Percentiles rank a stretch among this genome's conserved stretches.
These are phyloP conservation scores for Pythium pyrilobum DNA, from an alignment of 352 stramenopile species.

Conservation along the genomic window DNA sequence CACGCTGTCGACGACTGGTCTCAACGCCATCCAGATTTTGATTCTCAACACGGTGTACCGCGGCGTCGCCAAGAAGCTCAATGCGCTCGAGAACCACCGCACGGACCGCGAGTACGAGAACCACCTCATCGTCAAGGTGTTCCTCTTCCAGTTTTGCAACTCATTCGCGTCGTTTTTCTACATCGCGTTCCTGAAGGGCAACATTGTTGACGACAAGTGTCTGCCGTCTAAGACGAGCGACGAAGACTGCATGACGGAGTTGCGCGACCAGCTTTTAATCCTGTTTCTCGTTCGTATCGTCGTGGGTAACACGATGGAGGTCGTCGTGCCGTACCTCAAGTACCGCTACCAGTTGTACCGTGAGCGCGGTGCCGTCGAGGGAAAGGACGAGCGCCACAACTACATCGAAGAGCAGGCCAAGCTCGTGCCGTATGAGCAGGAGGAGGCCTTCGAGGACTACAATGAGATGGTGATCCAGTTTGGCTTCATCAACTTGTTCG, in stretches of 20 bases:
- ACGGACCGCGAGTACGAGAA: slow-evolving; percentile 88
- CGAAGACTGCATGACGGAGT: slow-evolving; percentile 80
- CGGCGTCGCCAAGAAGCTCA: slow-evolving; percentile 89
- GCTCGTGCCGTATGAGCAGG: slow-evolving; percentile 73
- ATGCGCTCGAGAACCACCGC: slow-evolving; percentile 92
- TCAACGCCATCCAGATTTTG: slow-evolving; percentile 89
- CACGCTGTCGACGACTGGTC: slow-evolving; percentile 47
- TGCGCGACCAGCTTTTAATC: slow-evolving; percentile 88
- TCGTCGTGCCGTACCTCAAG: slow-evolving; percentile 83
- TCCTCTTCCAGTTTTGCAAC: slow-evolving; percentile 98
- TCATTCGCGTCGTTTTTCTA: slow-evolving; percentile 98
- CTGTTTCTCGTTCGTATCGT: slow-evolving; percentile 92
- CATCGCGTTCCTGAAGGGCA: slow-evolving; percentile 76
- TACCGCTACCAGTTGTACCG: slow-evolving; percentile 61
- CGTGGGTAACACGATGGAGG: slow-evolving; percentile 88
- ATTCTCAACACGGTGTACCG: slow-evolving; percentile 93
- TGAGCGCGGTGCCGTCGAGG: slow-evolving; percentile 28
- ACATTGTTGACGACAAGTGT: slow-evolving; percentile 60
- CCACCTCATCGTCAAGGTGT: slow-evolving; percentile 97
- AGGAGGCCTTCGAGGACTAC: slow-evolving; percentile 86
- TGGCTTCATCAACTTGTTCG: slow-evolving; percentile 94
- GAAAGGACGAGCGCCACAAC: slow-evolving; percentile 44
- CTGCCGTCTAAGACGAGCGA: slow-evolving; percentile 29
- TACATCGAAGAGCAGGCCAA: slow-evolving; percentile 84
- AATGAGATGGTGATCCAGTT: slow-evolving; percentile 94